Base-by-base conservation (phyloP, 78 protist genomes). In the Tieghemostelium lacteum region DNA sequence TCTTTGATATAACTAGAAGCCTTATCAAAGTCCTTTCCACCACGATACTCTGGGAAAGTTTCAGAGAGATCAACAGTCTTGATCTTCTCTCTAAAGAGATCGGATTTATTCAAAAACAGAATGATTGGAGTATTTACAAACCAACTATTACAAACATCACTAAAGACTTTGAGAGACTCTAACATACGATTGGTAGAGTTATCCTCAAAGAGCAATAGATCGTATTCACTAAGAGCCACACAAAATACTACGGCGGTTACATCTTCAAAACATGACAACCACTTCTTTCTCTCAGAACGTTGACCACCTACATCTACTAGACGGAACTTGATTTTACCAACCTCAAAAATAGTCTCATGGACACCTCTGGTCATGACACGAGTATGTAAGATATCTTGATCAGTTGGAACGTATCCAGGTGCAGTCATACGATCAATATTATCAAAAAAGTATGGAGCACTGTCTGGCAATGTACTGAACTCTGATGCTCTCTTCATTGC, bases 271-370 rank as follows among this genome's bases (percentile, higher is more conserved):
- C 97, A 96, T 50, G 95, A 95, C 74, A 97, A 91, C 98, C 98
- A 97, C 83, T 97, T 97, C 63, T 73, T 93, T 36, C 98, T 69
- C 87, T 97, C 97, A 39, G 91, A 92, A 33, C 97, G 86, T 91
- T 97, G 98, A 26, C 98, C 98, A 58, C 98, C 98, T 28, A 97
- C 97, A 65, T 97, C 98, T 20, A 88, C 93, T 77, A 97, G 66
- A 49, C 94, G 39, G 70, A 93, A 87, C 40, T 75, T 63, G 40
- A 86, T 75, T 66, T 77, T 93, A n/a, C 85, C 87, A 36, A 88
- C 65, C 45, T 88, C 93, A 87, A 94, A 94, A 58, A 73, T 65
- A 37, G 85, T 87, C 33, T 94, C 96, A 26, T 65, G 87, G 1
- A 94, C 86, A 57, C 98, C 98, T 33, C 92, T 85, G 7, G 98